Conservation (phyloP, 345 rosid species). For the Melaleuca alternifolia region DNA sequence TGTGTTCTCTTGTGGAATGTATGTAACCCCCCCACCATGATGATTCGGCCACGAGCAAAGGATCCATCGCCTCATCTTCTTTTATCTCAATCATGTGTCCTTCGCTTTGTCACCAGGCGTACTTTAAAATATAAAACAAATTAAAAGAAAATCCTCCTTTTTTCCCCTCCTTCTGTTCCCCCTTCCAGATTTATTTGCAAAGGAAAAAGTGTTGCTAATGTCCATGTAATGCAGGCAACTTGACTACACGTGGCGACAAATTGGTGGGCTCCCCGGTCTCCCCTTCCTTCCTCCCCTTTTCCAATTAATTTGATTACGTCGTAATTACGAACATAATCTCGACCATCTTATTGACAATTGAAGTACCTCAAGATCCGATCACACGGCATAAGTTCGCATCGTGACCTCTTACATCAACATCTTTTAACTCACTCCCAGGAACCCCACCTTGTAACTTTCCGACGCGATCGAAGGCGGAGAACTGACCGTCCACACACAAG, state of each 20-base stretch:
- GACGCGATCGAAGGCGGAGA: too few species aligned
- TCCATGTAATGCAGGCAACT: neutral
- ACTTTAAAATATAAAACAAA: neutral
- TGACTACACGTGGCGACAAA: neutral
- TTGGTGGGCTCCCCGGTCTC: neutral
- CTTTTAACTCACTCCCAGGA: fast-evolving
- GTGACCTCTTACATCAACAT: neutral
- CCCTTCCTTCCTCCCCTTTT: neutral
- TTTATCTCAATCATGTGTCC: neutral
- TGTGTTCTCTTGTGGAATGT: neutral
- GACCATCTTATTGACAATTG: neutral
- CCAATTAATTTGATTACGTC: neutral
- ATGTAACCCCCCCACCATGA: neutral
- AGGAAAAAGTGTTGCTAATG: neutral
- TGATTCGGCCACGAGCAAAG: neutral
- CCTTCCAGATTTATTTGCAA: neutral
- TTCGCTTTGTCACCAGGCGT: neutral
- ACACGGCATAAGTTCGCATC: neutral
- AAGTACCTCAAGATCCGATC: too few species aligned
- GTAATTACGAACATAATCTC: neutral
- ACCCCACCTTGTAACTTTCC: neutral
- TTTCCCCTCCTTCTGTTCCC: neutral
- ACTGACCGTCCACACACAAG: neutral
- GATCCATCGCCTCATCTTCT: neutral
- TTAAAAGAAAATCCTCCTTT: neutral